phyloP scores from a whole-genome alignment of 768 basidiomycete species.

The Floccularia luteovirens region DNA sequence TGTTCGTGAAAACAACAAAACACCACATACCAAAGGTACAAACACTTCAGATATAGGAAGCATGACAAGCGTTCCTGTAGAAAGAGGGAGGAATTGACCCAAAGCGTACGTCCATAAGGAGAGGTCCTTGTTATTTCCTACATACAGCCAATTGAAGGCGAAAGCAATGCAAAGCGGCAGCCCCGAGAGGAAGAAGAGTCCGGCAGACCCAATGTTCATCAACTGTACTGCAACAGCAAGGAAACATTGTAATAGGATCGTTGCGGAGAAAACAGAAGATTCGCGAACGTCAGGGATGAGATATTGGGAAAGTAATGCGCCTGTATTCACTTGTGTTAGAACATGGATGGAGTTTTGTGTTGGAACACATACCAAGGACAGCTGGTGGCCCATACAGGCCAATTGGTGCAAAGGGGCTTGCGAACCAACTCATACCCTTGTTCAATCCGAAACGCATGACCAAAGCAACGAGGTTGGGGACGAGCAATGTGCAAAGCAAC shows the following conservation, averaged over 20 bases:
- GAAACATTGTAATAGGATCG: slow-evolving; percentile 52
- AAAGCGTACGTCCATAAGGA: slow-evolving; percentile 59
- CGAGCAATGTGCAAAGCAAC: slow-evolving; percentile 47
- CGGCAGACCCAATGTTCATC: slow-evolving; percentile 68
- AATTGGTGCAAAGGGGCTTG: slow-evolving; percentile 56
- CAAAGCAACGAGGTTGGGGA: slow-evolving; percentile 66
- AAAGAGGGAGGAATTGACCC: slow-evolving; percentile 46
- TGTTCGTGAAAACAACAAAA: not conserved
- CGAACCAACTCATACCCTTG: slow-evolving; percentile 84
- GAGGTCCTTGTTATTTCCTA: slow-evolving; percentile 24
- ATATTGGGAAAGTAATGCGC: slow-evolving; percentile 56
- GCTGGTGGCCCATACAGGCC: slow-evolving; percentile 71
- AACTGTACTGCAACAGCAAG: slow-evolving; percentile 56
- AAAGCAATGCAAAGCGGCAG: slow-evolving; percentile 50
- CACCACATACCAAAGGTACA: slow-evolving; percentile 65
- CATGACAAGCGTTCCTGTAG: slow-evolving; percentile 50
- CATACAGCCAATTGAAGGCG: slow-evolving; percentile 37
- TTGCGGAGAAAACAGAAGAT: slow-evolving; percentile 48
- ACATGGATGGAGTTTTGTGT: not conserved
- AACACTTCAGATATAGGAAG: slow-evolving; percentile 75
- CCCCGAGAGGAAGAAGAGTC: slow-evolving; percentile 59
- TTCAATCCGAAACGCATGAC: slow-evolving; percentile 55
- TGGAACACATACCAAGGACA: slow-evolving; percentile 47
- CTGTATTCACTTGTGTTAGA: slow-evolving; percentile 23
- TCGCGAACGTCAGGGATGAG: slow-evolving; percentile 49